A percentile compares a stretch with the other conserved stretches of the same genome.
These are phyloP conservation scores for Candida suzukii DNA, from an alignment of 805 yeast genomes.

Conservation along the genomic window DNA sequence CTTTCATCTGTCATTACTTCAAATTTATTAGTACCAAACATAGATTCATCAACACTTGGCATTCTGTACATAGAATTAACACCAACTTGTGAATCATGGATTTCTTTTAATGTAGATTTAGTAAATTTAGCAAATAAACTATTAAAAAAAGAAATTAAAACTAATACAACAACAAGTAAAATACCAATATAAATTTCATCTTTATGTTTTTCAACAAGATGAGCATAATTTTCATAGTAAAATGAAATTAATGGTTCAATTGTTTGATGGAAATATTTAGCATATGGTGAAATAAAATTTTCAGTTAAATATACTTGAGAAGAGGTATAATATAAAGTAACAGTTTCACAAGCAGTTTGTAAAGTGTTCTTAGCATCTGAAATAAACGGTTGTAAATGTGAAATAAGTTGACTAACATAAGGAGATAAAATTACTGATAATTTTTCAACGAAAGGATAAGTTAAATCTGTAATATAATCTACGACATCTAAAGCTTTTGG, in stretches of 20 bases:
- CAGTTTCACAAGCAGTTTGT: too few species aligned
- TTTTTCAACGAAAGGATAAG: not conserved
- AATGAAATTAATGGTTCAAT: constrained; percentile 3
- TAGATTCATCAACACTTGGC: constrained; percentile 4
- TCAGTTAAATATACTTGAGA: too few species aligned
- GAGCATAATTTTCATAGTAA: constrained; percentile 1
- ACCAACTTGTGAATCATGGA: constrained; percentile 17
- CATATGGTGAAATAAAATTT: too few species aligned
- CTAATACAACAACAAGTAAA: constrained; percentile 6
- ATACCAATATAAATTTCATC: constrained; percentile 10
- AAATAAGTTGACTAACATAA: too few species aligned
- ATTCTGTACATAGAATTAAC: constrained; percentile 19
- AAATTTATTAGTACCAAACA: not conserved
- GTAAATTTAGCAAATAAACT: constrained; percentile 1
- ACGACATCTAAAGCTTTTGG: not conserved
- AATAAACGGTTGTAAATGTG: too few species aligned
- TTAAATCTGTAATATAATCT: not conserved
- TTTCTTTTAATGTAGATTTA: constrained; percentile 7
- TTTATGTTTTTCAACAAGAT: constrained; percentile 7
- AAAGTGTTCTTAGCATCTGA: too few species aligned
- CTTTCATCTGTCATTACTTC: constrained; percentile 11
- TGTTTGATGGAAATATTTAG: too few species aligned
- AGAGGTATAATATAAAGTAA: too few species aligned
- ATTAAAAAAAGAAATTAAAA: constrained; percentile 3
- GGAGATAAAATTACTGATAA: not conserved